These are phyloP conservation scores for Aristolochia contorta DNA, from an alignment of 164 flowering plant genomes.

Conservation along the genomic window DNA sequence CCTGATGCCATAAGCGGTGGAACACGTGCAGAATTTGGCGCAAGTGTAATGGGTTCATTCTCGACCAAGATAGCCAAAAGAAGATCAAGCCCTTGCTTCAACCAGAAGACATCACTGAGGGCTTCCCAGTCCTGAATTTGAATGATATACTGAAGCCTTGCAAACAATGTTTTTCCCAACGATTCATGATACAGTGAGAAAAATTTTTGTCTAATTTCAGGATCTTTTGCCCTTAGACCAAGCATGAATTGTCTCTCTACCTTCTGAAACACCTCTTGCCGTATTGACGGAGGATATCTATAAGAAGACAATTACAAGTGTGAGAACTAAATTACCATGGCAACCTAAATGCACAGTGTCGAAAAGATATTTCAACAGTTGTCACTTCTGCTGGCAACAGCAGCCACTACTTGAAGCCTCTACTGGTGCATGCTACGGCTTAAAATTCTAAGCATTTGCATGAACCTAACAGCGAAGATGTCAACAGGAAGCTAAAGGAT, in stretches of 20 bases:
- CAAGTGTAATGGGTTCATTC: constrained; percentile 78
- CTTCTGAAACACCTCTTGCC: constrained; percentile 84
- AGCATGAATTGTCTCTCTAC: constrained; percentile 94
- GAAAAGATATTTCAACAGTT: no score
- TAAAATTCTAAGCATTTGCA: no score
- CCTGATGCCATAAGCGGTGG: constrained; percentile 47
- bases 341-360: no score
- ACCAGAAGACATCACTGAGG: constrained; percentile 96
- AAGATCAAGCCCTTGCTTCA: constrained; percentile 98
- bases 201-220: constrained; percentile 69
- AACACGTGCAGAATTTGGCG: constrained; percentile 89
- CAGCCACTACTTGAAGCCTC: no score
- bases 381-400: no score
- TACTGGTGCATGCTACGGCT: no score
- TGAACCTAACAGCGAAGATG: no score
- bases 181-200: constrained; percentile 86
- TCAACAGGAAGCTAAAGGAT: no score
- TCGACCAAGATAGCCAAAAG: constrained; percentile 81
- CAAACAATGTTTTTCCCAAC: constrained; percentile 66
- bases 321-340: not conserved
- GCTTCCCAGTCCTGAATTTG: constrained; percentile 99
- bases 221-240: constrained; percentile 93
- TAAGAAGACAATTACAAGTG: constrained; percentile 11
- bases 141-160: constrained; percentile 83
- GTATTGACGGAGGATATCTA: constrained; percentile 61